phyloP scores from a whole-genome alignment of 306 rosid genomes.

The Pyrus pyrifolia region DNA sequence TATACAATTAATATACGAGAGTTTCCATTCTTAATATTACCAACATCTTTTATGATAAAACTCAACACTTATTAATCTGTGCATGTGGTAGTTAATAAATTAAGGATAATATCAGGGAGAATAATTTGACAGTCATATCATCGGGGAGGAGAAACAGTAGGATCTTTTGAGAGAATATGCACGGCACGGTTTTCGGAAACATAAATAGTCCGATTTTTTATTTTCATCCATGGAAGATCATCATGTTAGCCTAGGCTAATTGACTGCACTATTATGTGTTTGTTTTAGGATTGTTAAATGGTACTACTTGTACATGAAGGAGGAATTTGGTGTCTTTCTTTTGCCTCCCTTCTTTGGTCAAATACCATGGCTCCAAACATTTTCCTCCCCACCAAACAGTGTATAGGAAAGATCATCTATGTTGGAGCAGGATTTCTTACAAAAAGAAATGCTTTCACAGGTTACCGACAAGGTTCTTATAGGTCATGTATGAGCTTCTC shows the following conservation, averaged over 20 bases:
- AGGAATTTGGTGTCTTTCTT: slow-evolving; percentile 43
- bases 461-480: not conserved
- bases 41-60: no score
- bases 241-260: slow-evolving; percentile 10
- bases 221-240: slow-evolving; percentile 23
- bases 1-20: no score
- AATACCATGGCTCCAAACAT: no score
- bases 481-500: no score
- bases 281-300: not conserved
- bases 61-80: rapidly evolving
- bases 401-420: no score
- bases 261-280: not conserved
- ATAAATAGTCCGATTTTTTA: not conserved
- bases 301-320: slow-evolving; percentile 5
- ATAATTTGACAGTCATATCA: no score
- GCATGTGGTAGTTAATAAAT: no score
- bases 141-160: slow-evolving; percentile 20
- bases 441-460: not conserved
- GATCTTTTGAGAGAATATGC: slow-evolving; percentile 29
- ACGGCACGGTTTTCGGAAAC: not conserved
- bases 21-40: no score
- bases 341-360: not conserved
- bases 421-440: not conserved
- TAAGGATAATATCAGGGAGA: no score
- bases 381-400: no score